Evolutionary conservation across 306 rosid genomes (phyloP).

Genomic region (Albizia julibrissin): DNA sequence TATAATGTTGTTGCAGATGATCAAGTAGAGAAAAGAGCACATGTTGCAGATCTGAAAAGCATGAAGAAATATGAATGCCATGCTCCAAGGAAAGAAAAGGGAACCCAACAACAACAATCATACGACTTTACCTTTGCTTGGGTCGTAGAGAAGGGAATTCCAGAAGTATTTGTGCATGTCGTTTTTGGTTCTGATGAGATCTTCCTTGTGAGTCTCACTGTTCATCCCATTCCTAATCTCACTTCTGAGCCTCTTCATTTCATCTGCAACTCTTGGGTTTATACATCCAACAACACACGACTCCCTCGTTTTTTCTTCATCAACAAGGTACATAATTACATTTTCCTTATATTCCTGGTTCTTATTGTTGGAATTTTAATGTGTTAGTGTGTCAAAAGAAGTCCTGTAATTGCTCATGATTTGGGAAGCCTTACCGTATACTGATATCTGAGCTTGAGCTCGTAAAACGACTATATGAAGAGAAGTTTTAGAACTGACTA

Average conservation of each 20-base stretch:
- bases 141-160: neutral
- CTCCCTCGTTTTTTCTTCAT: slow-evolving; percentile 58
- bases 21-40: neutral
- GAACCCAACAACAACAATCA: neutral
- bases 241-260: slow-evolving; percentile 31
- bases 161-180: neutral
- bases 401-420: too few species aligned
- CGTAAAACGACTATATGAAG: too few species aligned
- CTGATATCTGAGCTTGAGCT: too few species aligned
- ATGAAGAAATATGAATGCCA: neutral
- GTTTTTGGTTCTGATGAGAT: neutral
- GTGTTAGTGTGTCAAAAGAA: too few species aligned
- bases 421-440: too few species aligned
- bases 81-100: neutral
- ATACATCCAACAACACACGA: neutral
- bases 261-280: slow-evolving; percentile 73
- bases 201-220: neutral
- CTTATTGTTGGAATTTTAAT: neutral
- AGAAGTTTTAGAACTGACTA: too few species aligned
- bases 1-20: neutral
- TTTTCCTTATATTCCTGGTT: neutral
- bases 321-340: slow-evolving; percentile 51
- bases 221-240: neutral
- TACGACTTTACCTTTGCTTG: neutral
- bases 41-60: neutral